These are phyloP conservation scores for Phytophthora syringae DNA, from an alignment of 352 stramenopile species.

Conservation along the genomic window DNA sequence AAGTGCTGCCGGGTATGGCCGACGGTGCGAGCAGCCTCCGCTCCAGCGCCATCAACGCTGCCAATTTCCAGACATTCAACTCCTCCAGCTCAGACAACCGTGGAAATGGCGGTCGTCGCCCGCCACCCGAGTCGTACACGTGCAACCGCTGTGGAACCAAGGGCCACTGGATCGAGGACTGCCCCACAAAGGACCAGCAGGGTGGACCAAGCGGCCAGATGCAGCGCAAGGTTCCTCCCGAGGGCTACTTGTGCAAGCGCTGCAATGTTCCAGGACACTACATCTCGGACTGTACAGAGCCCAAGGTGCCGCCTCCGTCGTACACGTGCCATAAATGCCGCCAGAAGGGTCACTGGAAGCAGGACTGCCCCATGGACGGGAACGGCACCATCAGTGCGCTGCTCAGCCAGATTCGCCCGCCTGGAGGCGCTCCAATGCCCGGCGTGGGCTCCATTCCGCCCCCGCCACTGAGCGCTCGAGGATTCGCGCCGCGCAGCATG, in stretches of 20 bases:
- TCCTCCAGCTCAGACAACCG: conserved; percentile 42
- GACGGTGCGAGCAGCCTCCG: conserved; percentile 62
- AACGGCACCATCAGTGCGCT: conserved; percentile 57
- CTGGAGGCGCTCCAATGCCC: conserved; percentile 17
- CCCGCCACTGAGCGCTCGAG: conserved; percentile 22
- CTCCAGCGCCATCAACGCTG: conserved; percentile 71
- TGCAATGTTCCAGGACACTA: conserved; percentile 88
- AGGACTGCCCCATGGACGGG: conserved; percentile 83
- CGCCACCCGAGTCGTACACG: conserved; percentile 85
- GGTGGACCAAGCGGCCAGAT: conserved; percentile 31
- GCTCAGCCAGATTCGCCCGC: conserved; percentile 45
- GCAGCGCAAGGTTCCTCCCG: conserved; percentile 61
- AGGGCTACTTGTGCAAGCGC: conserved; percentile 88
- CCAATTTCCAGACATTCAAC: conserved; percentile 76
- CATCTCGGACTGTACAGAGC: conserved; percentile 86
- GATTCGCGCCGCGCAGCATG: conserved; percentile 35
- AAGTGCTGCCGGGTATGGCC: conserved; percentile 76
- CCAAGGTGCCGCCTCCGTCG: conserved; percentile 79
- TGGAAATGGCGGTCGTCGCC: conserved; percentile 45
- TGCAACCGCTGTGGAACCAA: conserved; percentile 89
- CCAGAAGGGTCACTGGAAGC: conserved; percentile 90
- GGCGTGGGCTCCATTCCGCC: conserved; percentile 21
- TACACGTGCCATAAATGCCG: conserved; percentile 90
- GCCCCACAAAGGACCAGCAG: conserved; percentile 84
- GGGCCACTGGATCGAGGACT: conserved; percentile 90